phyloP scores from a whole-genome alignment of 768 basidiomycete genomes.

The Agaricus subrufescens region DNA sequence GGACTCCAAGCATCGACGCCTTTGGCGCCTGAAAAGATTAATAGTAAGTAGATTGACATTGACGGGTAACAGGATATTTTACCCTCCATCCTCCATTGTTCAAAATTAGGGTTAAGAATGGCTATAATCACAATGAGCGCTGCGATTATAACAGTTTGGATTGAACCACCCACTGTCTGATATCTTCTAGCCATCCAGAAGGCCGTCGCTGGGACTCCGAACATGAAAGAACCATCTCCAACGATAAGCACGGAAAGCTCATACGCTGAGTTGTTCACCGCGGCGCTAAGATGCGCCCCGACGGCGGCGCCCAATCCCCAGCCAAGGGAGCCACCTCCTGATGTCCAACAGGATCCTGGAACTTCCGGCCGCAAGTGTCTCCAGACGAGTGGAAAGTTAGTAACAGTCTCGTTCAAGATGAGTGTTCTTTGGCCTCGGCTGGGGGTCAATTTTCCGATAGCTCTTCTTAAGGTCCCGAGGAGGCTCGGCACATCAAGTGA shows the following conservation, averaged over 20 bases:
- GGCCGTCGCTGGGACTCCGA: slow-evolving; percentile 58
- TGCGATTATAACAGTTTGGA: not conserved
- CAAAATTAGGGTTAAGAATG: slow-evolving; percentile 64
- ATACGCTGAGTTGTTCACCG: slow-evolving; percentile 23
- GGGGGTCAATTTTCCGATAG: slow-evolving; percentile 33
- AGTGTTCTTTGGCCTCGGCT: slow-evolving; percentile 34
- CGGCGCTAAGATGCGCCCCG: slow-evolving; percentile 47
- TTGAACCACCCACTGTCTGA: slow-evolving; percentile 41
- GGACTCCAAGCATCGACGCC: slow-evolving; percentile 59
- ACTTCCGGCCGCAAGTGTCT: slow-evolving; percentile 48
- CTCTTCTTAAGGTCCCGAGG: slow-evolving; percentile 40
- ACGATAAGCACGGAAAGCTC: slow-evolving; percentile 59
- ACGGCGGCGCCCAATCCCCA: slow-evolving; percentile 66
- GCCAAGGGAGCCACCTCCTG: slow-evolving; percentile 64
- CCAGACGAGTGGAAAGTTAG: slow-evolving; percentile 52
- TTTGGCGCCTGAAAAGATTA: slow-evolving; percentile 45
- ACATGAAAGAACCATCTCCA: slow-evolving; percentile 69
- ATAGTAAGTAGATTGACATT: not conserved
- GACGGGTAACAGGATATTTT: slow-evolving; percentile 10
- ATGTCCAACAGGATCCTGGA: slow-evolving; percentile 47
- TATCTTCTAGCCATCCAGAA: slow-evolving; percentile 75
- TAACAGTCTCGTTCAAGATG: slow-evolving; percentile 61
- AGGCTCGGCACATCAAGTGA: slow-evolving; percentile 43
- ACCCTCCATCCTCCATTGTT: slow-evolving; percentile 73
- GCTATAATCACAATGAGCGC: slow-evolving; percentile 29